Percentiles rank a stretch among this genome's conserved stretches.
Evolutionary conservation across 2,329 filamentous ascomycete genomes (phyloP).

Genomic region (Byssothecium circinans): DNA sequence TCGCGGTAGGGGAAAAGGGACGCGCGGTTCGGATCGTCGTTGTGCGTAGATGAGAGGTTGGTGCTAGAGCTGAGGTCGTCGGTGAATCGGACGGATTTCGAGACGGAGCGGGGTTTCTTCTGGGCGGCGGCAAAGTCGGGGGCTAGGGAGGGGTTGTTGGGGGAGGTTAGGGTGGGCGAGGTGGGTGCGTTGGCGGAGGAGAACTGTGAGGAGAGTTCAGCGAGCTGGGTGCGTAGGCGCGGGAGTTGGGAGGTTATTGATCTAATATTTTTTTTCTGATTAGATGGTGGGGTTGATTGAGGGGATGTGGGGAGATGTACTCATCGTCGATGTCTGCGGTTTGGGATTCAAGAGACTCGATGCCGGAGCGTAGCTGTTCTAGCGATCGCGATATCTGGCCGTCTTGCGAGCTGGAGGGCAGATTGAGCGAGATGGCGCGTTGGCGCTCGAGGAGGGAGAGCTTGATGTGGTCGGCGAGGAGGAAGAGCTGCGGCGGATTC

Average conservation of each 20-base stretch:
- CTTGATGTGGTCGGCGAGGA: conserved; percentile 96
- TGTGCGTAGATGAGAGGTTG: conserved; percentile 39
- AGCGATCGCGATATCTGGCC: conserved; percentile 86
- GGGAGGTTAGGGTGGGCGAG: conserved; percentile 44
- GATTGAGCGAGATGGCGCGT: conserved; percentile 77
- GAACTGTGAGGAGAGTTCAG: conserved; percentile 79
- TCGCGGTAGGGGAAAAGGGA: conserved; percentile 73
- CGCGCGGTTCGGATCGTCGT: conserved; percentile 54
- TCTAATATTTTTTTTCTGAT: conserved; percentile 15
- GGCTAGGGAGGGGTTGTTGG: conserved; percentile 47
- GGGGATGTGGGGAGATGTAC: conserved; percentile 25
- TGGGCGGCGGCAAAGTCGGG: conserved; percentile 43
- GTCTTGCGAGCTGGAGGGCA: conserved; percentile 80
- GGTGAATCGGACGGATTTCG: conserved; percentile 85
- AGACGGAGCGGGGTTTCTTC: conserved; percentile 38
- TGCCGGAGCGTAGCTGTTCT: conserved; percentile 79
- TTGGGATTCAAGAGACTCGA: conserved; percentile 68
- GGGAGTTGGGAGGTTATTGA: conserved; percentile 60
- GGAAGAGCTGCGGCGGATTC: conserved; percentile 74
- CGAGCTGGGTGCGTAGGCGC: conserved; percentile 71
- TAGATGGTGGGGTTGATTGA: background rate
- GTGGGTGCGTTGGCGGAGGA: conserved; percentile 53
- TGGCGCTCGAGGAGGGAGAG: conserved; percentile 90
- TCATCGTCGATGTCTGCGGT: conserved; percentile 64
- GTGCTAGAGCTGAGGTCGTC: too few relatives aligned